These are phyloP conservation scores for Sclerotinia minor DNA, from an alignment of 2,329 filamentous ascomycete species.

Conservation along the genomic window DNA sequence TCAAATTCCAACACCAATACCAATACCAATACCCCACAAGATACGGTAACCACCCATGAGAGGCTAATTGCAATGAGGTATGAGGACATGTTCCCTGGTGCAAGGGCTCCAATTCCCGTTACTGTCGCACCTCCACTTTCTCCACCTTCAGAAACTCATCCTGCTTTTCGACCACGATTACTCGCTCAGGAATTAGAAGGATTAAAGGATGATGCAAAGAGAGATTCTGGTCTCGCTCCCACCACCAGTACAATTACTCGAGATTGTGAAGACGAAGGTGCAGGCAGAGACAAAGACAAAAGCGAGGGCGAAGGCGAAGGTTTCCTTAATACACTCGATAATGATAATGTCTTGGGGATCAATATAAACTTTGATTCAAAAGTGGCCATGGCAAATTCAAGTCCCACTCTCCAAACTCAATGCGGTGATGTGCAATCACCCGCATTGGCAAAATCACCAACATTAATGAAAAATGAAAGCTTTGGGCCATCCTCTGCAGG, in stretches of 20 bases:
- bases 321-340: slow-evolving; percentile 42
- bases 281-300: no score
- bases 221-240: slow-evolving; percentile 56
- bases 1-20: not conserved
- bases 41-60: slow-evolving; percentile 28
- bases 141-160: slow-evolving; percentile 38
- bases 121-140: slow-evolving; percentile 38
- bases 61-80: slow-evolving; percentile 57
- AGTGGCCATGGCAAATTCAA: slow-evolving; percentile 3
- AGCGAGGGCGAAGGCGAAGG: not conserved
- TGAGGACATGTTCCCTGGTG: slow-evolving; percentile 56
- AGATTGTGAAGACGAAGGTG: slow-evolving; percentile 43
- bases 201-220: slow-evolving; percentile 48
- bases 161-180: slow-evolving; percentile 34
- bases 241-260: slow-evolving; percentile 46
- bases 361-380: slow-evolving; percentile 35
- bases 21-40: slow-evolving; percentile 16
- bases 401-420: not conserved
- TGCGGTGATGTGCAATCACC: slow-evolving; percentile 23
- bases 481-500: slow-evolving; percentile 21
- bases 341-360: slow-evolving; percentile 33
- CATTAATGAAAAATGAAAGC: slow-evolving; percentile 29
- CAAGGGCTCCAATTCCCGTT: slow-evolving; percentile 56
- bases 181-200: slow-evolving; percentile 32
- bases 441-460: slow-evolving; percentile 22